Percentiles rank a stretch among this genome's conserved stretches.
Conservation (phyloP, 202 grass and related monocot species). For the Carex arenaria region DNA sequence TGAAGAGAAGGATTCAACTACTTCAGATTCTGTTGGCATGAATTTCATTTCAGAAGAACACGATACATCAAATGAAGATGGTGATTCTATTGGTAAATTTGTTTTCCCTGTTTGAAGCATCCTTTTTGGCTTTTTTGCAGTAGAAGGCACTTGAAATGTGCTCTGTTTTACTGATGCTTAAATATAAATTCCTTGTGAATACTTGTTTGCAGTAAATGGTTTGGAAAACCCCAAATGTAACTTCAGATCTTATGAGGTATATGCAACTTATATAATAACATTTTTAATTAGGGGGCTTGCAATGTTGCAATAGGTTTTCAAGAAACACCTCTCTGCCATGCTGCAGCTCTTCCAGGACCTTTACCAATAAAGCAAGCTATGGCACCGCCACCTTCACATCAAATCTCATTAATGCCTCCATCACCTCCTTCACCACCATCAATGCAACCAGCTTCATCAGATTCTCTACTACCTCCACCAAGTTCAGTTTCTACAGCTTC, state of each 20-base stretch:
- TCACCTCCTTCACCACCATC: slow-evolving; percentile 22
- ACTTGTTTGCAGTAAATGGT: not conserved
- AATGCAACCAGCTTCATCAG: not conserved
- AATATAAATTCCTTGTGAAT: not conserved
- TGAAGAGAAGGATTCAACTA: slow-evolving; percentile 82
- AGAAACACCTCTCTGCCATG: slow-evolving; percentile 17
- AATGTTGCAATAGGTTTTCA: slow-evolving; percentile 18
- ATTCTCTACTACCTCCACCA: not conserved
- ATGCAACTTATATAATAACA: not conserved
- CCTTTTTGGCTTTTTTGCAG: not conserved
- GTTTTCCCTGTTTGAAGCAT: not conserved
- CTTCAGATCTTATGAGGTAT: not conserved
- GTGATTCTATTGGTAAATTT: slow-evolving; percentile 54
- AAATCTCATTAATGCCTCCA: not conserved
- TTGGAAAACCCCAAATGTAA: slow-evolving; percentile 3
- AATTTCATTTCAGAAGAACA: slow-evolving; percentile 39
- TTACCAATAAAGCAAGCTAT: slow-evolving; percentile 3
- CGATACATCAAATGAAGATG: slow-evolving; percentile 50
- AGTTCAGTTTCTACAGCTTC: not conserved
- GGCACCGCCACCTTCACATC: not conserved
- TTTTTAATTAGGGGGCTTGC: not conserved
- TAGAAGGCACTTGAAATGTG: slow-evolving; percentile 3
- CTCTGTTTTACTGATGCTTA: not conserved
- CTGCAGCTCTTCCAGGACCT: slow-evolving; percentile 17
- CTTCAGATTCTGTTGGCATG: slow-evolving; percentile 70